Base-by-base conservation (phyloP, 2,329 filamentous ascomycete species). In the Aureobasidium sp. region DNA sequence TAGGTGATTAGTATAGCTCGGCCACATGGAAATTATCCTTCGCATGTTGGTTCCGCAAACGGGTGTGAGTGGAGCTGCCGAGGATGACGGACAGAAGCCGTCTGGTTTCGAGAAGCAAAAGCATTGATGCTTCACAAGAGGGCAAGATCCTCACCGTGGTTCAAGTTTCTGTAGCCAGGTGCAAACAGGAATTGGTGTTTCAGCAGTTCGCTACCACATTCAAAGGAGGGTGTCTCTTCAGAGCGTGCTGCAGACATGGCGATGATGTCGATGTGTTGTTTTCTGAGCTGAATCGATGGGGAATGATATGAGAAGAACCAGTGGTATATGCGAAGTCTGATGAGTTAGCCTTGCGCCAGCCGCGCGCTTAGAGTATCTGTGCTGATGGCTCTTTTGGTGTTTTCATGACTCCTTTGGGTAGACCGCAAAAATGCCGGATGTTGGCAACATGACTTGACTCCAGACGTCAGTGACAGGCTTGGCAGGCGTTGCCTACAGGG, bases 161-260 rank as follows among this genome's bases (percentile, higher is more conserved):
- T 95, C 57, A 95, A 75, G 69, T 90, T 91, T 55, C 77, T 79
- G 71, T 84, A 90, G n/a, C 77, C 77, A 0, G 82, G 78, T 50
- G 84, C 82, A 62, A 92, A 83, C n/a, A 84, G 73, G 70, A 93
- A 94, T 38, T 62, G 51, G 38, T 88, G 79, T 63, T 84, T 80
- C 61, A 79, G 78, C 67, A 88, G 68, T 29, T 69, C 68, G 53
- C 61, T 62, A 13, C 72, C 72, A 57, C 70, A 73, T 47, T 70
- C 65, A 31, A 73, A 69, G n/a, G 19, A n/a, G 1, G 46, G 4
- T 6, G 4, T 29, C 3, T 38, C 21, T 40, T 31, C 35, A 25
- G 4, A 42, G 9, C 1, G n/a, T n/a, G n/a, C 10, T 15, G n/a
- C n/a, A 21, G 38, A 17, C 51, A 55, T 55, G 25, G 5, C 21